A percentile compares a stretch with the other conserved stretches of the same genome.
These are phyloP conservation scores for Coemansia asiatica DNA, from an alignment of 192 early-diverging fungal species.

Conservation along the genomic window DNA sequence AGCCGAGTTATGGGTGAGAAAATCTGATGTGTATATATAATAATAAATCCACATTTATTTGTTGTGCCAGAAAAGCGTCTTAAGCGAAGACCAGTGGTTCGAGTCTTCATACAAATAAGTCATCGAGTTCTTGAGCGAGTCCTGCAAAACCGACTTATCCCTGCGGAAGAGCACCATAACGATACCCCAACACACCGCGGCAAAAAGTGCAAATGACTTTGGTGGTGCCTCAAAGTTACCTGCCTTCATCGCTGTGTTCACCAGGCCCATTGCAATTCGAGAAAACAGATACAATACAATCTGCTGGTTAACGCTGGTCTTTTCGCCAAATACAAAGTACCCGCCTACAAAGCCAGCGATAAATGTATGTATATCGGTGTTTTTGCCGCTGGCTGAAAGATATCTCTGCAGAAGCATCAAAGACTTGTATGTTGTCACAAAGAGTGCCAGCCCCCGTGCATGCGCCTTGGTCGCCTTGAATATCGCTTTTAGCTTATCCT, in stretches of 20 bases:
- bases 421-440: slow-evolving; percentile 94
- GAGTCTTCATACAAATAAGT: slow-evolving; percentile 93
- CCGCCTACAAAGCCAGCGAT: slow-evolving; percentile 89
- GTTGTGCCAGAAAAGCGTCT: slow-evolving; percentile 82
- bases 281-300: slow-evolving; percentile 95
- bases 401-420: slow-evolving; percentile 75
- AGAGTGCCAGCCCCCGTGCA: slow-evolving; percentile 83
- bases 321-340: slow-evolving; percentile 92
- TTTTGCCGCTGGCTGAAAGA: slow-evolving; percentile 68
- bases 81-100: slow-evolving; percentile 71
- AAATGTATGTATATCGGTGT: slow-evolving; percentile 79
- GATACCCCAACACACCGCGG: slow-evolving; percentile 89
- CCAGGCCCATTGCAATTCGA: slow-evolving; percentile 82
- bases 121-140: slow-evolving; percentile 92
- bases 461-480: slow-evolving; percentile 87
- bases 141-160: slow-evolving; percentile 83
- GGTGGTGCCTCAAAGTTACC: slow-evolving; percentile 69
- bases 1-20: slow-evolving; percentile 4
- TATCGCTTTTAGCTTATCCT: slow-evolving; percentile 75
- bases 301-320: slow-evolving; percentile 95
- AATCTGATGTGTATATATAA: neutral
- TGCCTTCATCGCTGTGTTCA: slow-evolving; percentile 76
- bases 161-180: slow-evolving; percentile 96
- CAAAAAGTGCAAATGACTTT: slow-evolving; percentile 86
- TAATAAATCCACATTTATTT: slow-evolving; percentile 43